Conservation (phyloP, 495 filamentous ascomycete species). For the Penicillium longicatenatum region DNA sequence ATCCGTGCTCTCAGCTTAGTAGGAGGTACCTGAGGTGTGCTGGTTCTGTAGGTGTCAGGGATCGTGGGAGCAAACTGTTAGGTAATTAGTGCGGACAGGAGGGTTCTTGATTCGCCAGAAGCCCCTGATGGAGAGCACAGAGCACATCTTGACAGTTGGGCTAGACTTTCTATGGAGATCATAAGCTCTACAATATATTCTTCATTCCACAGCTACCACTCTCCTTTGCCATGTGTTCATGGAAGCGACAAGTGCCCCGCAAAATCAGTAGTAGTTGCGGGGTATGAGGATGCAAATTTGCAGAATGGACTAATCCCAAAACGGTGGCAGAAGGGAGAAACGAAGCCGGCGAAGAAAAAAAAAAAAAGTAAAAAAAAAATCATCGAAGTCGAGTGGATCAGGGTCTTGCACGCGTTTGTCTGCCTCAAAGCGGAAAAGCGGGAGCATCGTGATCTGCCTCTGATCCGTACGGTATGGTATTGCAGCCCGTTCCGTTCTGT, state of each 20-base stretch:
- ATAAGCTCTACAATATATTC: conserved; percentile 1
- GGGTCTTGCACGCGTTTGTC: conserved; percentile 22
- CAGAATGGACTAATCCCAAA: conserved; percentile 5
- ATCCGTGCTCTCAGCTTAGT: background rate
- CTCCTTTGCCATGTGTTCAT: conserved; percentile 7
- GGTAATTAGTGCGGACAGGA: conserved; percentile 37
- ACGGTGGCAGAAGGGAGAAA: background rate
- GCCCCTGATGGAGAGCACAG: conserved; percentile 24
- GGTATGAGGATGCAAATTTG: background rate
- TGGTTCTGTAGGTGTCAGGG: conserved; percentile 5
- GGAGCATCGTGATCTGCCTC: conserved; percentile 17
- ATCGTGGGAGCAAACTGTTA: conserved; percentile 29
- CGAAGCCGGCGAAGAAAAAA: background rate
- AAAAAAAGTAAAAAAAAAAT: background rate
- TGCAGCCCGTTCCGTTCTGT: background rate
- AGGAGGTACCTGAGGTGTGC: background rate
- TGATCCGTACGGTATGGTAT: conserved; percentile 26
- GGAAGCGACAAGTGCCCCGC: conserved; percentile 22
- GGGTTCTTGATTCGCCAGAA: conserved; percentile 32
- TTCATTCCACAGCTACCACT: background rate
- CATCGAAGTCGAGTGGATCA: conserved; percentile 6
- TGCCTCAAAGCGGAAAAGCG: conserved; percentile 31
- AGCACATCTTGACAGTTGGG: conserved; percentile 33
- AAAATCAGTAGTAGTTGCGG: conserved; percentile 27
- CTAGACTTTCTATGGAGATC: conserved; percentile 6